Base-by-base conservation (phyloP, 2,329 filamentous ascomycete species). In the Chaetomiaceae sp. region DNA sequence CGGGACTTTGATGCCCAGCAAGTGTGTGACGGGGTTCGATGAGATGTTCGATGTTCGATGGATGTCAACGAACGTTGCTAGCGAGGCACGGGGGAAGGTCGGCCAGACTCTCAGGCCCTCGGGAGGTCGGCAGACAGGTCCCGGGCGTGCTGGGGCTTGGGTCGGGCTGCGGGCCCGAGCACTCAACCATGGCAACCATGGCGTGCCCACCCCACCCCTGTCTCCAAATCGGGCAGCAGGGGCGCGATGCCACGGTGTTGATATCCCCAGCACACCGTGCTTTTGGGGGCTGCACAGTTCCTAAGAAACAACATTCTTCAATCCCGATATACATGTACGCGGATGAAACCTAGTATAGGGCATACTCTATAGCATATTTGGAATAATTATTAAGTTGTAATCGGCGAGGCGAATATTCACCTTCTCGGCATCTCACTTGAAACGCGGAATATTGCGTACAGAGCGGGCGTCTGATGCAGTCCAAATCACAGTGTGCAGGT, bases 121-220 rank as follows among this genome's bases (percentile, higher is more conserved):
- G 46, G 38, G 30, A 27, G 30, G 38, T 27, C 37, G 34, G 48
- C 25, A 25, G 27, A 31, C 37, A 30, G 30, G 16, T 16, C 21
- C 33, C 39, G 13, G 38, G 19, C 19, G 27, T 23, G 38, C 31
- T 45, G 45, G 45, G 51, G 34, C 37, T 44, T 48, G 38, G 44
- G 34, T 42, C 38, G 40, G 50, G 44, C 44, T 48, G 49, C 44
- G 48, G 35, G 43, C 45, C 44, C 35, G n/a, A 17, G 48, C 4
- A 10, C 25, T 21, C 23, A n/a, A 34, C 8, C 8, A 25, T 31
- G 27, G 38, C 35, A 31, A 39, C 27, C 35, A 53, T 53, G 31
- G 44, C 34, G 38, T 34, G 44, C 44, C 41, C 40, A 17, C 39
- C 16, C 30, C 27, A 6, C 16, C 3, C 4, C 7, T 27, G n/a